These are phyloP conservation scores for Zoysia pacifica DNA, from an alignment of 176 grass and related monocot species.

Conservation along the genomic window DNA sequence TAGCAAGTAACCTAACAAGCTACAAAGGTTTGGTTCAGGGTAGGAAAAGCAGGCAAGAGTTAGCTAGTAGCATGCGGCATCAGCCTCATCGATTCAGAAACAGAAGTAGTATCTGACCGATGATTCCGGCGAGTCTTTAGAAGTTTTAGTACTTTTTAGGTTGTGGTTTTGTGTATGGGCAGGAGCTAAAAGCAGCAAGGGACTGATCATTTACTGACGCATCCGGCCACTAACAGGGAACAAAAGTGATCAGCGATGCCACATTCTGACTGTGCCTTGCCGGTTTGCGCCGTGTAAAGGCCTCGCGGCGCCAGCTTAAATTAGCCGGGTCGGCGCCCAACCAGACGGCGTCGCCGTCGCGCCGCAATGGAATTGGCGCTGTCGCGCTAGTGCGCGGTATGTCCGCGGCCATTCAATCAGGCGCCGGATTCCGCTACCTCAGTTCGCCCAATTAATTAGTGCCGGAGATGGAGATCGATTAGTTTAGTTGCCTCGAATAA, in stretches of 20 bases:
- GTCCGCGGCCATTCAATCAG: conserved; percentile 44
- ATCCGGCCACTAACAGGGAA: conserved; percentile 15
- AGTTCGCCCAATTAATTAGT: neutral
- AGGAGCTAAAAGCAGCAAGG: conserved; percentile 26
- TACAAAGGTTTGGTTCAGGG: neutral
- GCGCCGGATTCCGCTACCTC: neutral
- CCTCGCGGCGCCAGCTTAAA: conserved; percentile 32
- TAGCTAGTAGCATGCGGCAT: neutral
- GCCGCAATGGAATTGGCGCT: conserved; percentile 13
- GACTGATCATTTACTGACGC: conserved; percentile 1
- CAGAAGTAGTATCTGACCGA: neutral
- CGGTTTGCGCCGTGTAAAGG: conserved; percentile 9
- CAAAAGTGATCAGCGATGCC: neutral
- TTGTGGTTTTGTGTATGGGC: neutral
- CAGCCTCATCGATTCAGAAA: neutral
- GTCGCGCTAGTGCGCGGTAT: conserved; percentile 56
- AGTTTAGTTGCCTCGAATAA: neutral
- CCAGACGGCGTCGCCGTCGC: neutral
- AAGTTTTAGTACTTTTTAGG: neutral
- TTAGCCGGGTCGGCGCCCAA: conserved; percentile 25
- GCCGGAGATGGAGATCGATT: neutral
- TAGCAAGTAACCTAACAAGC: neutral
- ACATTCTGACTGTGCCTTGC: conserved; percentile 2
- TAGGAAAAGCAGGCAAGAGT: conserved; percentile 10
- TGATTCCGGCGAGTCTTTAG: conserved; percentile 31